phyloP scores from a whole-genome alignment of 805 yeast species.

The Candida fluviatilis region DNA sequence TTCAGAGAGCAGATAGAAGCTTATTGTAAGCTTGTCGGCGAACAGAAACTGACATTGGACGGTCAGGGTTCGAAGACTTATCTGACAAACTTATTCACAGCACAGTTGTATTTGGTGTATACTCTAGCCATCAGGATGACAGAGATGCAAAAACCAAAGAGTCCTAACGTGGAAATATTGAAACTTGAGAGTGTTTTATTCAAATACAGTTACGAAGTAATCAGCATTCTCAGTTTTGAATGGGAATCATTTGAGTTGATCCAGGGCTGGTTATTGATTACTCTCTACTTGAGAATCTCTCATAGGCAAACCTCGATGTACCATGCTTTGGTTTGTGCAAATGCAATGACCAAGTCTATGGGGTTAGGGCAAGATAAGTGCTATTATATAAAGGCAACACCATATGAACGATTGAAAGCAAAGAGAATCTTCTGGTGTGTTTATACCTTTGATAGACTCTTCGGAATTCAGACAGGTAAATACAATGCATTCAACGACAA shows the following conservation, averaged over 20 bases:
- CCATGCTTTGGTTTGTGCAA: constrained; percentile 31
- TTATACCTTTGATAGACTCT: constrained; percentile 49
- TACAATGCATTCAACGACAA: constrained; percentile 30
- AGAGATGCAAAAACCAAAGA: constrained; percentile 33
- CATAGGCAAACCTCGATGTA: constrained; percentile 36
- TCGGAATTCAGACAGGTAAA: constrained; percentile 52
- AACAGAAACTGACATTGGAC: constrained; percentile 9
- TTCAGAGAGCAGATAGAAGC: constrained; percentile 46
- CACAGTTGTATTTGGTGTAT: constrained; percentile 45
- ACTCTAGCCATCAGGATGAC: constrained; percentile 50
- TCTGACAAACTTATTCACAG: constrained; percentile 46
- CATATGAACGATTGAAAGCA: constrained; percentile 44
- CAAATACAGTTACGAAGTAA: constrained; percentile 28
- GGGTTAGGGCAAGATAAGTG: constrained; percentile 25
- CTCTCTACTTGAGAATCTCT: constrained; percentile 32
- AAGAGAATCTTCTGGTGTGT: constrained; percentile 53
- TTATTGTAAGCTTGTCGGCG: constrained; percentile 19
- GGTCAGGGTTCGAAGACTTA: constrained; percentile 22
- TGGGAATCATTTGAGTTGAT: constrained; percentile 42
- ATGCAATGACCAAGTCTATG: constrained; percentile 35
- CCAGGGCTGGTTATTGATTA: constrained; percentile 37
- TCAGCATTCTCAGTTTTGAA: constrained; percentile 31
- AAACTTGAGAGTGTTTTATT: constrained; percentile 31
- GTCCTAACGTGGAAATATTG: constrained; percentile 24
- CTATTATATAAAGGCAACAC: constrained; percentile 18